A percentile compares a stretch with the other conserved stretches of the same genome.
Conservation (phyloP, 768 basidiomycete species). For the Calvatia gigantea region DNA sequence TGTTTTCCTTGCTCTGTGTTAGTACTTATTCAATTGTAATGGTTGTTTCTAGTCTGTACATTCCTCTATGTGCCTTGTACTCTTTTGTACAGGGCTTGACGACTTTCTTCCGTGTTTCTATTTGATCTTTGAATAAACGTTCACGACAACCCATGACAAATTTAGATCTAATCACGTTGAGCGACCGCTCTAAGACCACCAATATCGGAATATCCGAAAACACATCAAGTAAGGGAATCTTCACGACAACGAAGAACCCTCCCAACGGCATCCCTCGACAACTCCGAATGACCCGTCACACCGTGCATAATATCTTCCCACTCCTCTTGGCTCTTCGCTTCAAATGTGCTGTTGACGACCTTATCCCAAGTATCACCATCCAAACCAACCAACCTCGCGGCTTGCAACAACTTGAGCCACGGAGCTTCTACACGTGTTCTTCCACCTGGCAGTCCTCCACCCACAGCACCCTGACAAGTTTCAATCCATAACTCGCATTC, state of each 20-base stretch:
- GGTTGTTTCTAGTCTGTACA: constrained; percentile 18
- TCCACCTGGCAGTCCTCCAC: constrained; percentile 35
- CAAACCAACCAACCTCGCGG: constrained; percentile 62
- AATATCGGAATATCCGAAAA: constrained; percentile 4
- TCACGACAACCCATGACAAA: constrained; percentile 5
- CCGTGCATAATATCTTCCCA: constrained; percentile 58
- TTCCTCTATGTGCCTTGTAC: constrained; percentile 17
- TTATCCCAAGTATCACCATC: constrained; percentile 51
- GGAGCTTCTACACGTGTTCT: constrained; percentile 62
- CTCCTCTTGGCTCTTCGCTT: constrained; percentile 36
- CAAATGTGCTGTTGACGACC: constrained; percentile 47
- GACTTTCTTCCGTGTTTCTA: constrained; percentile 22
- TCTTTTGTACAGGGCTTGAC: constrained; percentile 20
- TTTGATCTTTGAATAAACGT: constrained; percentile 15
- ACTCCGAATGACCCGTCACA: constrained; percentile 54
- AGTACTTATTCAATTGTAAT: constrained; percentile 19
- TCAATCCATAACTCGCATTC: constrained; percentile 86
- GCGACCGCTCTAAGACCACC: no score
- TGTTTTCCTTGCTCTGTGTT: constrained; percentile 13
- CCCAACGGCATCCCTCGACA: constrained; percentile 59
- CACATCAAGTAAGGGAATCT: constrained; percentile 19
- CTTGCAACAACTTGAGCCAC: constrained; percentile 72
- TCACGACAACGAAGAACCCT: constrained; percentile 48
- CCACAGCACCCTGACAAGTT: constrained; percentile 61
- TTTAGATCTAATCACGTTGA: background rate